A percentile compares a stretch with the other conserved stretches of the same genome.
Conservation (phyloP, 2,329 filamentous ascomycete species). For the Aspergillus hortae region DNA sequence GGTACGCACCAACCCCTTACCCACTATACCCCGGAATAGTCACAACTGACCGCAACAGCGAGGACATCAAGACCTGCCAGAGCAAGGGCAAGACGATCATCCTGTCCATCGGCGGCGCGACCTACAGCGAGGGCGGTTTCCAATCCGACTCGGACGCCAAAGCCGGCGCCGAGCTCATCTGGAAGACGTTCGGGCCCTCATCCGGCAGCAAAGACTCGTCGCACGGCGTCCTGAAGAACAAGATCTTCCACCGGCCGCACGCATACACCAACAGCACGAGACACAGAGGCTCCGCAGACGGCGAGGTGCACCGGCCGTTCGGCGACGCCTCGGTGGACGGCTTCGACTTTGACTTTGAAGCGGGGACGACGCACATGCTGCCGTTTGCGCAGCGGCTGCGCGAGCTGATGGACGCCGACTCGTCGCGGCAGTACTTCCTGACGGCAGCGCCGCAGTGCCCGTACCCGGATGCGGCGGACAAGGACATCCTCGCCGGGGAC, state of each 20-base stretch:
- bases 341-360: slow-evolving; percentile 75
- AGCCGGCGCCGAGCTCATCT: slow-evolving; percentile 59
- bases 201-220: neutral
- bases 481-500: slow-evolving; percentile 53
- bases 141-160: slow-evolving; percentile 49
- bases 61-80: slow-evolving; percentile 59
- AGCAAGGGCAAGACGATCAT: slow-evolving; percentile 65
- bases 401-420: slow-evolving; percentile 50
- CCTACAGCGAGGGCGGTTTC: slow-evolving; percentile 68
- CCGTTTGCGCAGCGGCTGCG: slow-evolving; percentile 60
- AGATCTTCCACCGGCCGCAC: neutral
- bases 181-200: slow-evolving; percentile 66
- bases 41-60: slow-evolving; percentile 19
- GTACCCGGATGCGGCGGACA: slow-evolving; percentile 60
- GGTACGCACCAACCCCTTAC: slow-evolving; percentile 42
- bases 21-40: neutral
- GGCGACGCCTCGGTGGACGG: slow-evolving; percentile 64
- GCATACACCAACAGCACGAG: neutral
- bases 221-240: no score
- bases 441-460: slow-evolving; percentile 66
- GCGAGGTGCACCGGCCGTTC: slow-evolving; percentile 60
- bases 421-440: slow-evolving; percentile 55
- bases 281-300: slow-evolving; percentile 9
- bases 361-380: slow-evolving; percentile 55
- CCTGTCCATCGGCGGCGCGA: slow-evolving; percentile 68